Evolutionary conservation across 2,329 filamentous ascomycete genomes (phyloP), one percentile per base, ranked within the genome.

Genomic region (Sporothrix inflata): DNA sequence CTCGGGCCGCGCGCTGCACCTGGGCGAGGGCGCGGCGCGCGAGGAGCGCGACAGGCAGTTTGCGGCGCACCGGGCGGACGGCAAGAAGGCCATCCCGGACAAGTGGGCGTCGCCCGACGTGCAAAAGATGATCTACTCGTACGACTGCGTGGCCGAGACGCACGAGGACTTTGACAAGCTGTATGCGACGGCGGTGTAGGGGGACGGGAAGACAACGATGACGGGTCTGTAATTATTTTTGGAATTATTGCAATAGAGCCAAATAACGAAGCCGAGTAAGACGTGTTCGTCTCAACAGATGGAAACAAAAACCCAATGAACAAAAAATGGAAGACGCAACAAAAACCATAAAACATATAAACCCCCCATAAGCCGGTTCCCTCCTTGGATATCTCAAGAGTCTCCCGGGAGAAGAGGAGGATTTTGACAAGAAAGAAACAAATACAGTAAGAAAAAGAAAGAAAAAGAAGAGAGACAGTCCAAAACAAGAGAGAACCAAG

Each of bases 21-120:
- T 90, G 1, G 86, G 86, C 49, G 86, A 89, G 76, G 87, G 88
- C 65, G 83, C 84, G 75, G 87, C 86, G 38, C 86, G 86, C 77
- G 85, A 88, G 78, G 86, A 89, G 81, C 83, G 88, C 47, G 88
- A 90, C 76, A 83, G 81, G 71, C 83, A 84, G 80, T 88, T 90
- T 78, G 85, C 84, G 55, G 82, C 85, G 70, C 82, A 87, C 74
- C 84, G 82, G 74, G 24, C 69, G 12, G 78, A 82, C 75, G 82
- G 76, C 78, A 85, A 84, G 77, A 84, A 80, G 74, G 81, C 81
- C 71, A 86, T 86, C 73, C 89, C 89, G 2, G 90, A 92, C 80
- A 91, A 91, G 82, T 92, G 90, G 90, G 89, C 89, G 3, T 90
- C 90, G 79, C 88, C 89, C 11, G 89, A 91, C 76, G 88, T 91